These are phyloP conservation scores for Adiantum capillusveneris DNA, from an alignment of 75 land plant species.

Conservation along the genomic window DNA sequence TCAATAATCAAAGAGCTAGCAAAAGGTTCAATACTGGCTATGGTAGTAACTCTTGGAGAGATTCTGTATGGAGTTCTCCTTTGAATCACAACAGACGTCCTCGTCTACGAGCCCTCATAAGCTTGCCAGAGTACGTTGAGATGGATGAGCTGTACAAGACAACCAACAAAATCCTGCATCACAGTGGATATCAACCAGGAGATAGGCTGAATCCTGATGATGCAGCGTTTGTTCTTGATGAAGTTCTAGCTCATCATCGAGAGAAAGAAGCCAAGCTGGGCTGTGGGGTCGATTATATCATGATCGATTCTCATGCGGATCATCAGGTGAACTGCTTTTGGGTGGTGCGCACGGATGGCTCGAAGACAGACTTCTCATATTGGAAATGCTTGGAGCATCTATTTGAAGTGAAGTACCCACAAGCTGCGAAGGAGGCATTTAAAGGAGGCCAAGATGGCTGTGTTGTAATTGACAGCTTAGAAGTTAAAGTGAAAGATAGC, in stretches of 20 bases:
- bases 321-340: slow-evolving; percentile 66
- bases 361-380: slow-evolving; percentile 68
- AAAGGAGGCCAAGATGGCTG: neutral
- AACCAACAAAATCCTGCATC: slow-evolving; percentile 3
- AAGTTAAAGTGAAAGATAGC: too few species aligned
- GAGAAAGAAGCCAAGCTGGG: slow-evolving; percentile 47
- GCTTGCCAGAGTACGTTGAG: neutral
- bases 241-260: slow-evolving; percentile 54
- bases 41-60: too few species aligned
- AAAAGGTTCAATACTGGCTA: too few species aligned
- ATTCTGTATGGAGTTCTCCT: too few species aligned
- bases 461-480: too few species aligned
- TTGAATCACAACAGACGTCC: too few species aligned
- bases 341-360: slow-evolving; percentile 64
- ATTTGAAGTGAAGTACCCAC: slow-evolving; percentile 57
- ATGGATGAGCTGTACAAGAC: neutral
- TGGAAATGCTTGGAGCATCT: slow-evolving; percentile 80
- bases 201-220: slow-evolving; percentile 39
- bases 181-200: slow-evolving; percentile 35
- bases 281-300: slow-evolving; percentile 50
- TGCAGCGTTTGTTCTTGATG: slow-evolving; percentile 35
- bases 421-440: slow-evolving; percentile 20
- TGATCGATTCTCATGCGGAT: slow-evolving; percentile 65
- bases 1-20: too few species aligned
- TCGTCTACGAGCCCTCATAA: too few species aligned